Base-by-base conservation (phyloP, 2,329 filamentous ascomycete genomes). In the Pseudogymnoascus sp. region DNA sequence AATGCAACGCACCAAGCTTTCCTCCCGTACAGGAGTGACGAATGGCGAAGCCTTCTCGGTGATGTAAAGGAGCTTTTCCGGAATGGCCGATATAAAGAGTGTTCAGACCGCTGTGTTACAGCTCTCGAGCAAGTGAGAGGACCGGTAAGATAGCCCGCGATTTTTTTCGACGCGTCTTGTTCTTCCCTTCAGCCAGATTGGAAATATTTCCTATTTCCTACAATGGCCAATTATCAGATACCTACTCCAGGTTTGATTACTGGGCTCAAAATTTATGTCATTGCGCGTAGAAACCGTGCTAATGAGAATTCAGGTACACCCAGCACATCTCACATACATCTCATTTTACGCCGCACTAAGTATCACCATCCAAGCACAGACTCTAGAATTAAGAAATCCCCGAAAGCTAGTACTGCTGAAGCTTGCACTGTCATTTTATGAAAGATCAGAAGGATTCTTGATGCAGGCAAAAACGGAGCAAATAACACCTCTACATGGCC, bases 311-410 rank as follows among this genome's bases (percentile, higher is more conserved):
- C 59, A 66, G 59, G 62, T 67, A 33, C 69, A 72, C 33, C 68
- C 71, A 33, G 60, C 72, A 4, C 68, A 72, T 61, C 66, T 63
- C 11, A 69, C 73, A 11, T 72, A 70, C 45, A 59, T 74, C 7
- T 67, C 64, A n/a, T 73, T 72, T 61, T 72, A 69, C 60, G 67
- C 68, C 14, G 72, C 70, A 6, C 67, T 65, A 19, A 70, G 67
- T 16, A 61, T 72, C 16, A 70, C 73, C 62, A 64, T 69, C 35
- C 67, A 64, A 12, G 70, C 71, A 11, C 65, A 65, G 2, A 63
- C 65, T 16, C 66, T 72, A 19, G 49, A 55, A 55, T 35, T 55
- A 55, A 29, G 16, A 55, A 55, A 55, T 55, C 49, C 49, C 19
- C 49, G 49, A 14, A 55, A 55, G 49, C 29, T 55, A 21, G 49